phyloP scores from a whole-genome alignment of 768 basidiomycete genomes.

The Trametes maxima region DNA sequence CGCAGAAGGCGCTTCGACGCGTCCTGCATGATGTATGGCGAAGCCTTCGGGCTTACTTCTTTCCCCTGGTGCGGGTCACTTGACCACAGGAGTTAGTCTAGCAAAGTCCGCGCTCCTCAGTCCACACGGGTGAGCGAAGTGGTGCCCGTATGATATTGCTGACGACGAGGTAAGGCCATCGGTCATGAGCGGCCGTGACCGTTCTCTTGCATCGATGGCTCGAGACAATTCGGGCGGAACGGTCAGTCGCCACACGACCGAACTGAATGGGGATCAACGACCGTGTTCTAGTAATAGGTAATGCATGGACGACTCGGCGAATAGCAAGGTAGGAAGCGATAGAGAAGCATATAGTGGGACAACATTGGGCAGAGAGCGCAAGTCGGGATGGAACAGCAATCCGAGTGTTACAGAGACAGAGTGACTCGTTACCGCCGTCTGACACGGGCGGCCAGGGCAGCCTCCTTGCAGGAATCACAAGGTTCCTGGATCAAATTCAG shows the following conservation, averaged over 20 bases:
- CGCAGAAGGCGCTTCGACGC: slow-evolving; percentile 4
- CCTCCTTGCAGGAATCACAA: slow-evolving; percentile 56
- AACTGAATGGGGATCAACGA: neutral
- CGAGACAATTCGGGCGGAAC: neutral
- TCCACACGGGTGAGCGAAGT: neutral
- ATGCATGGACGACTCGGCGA: neutral
- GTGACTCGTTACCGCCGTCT: slow-evolving; percentile 31
- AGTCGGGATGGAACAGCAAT: neutral
- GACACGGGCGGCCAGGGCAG: slow-evolving; percentile 21
- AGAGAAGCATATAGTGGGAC: neutral
- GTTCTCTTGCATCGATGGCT: slow-evolving; percentile 1
- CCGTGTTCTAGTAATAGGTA: neutral
- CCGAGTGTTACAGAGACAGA: neutral
- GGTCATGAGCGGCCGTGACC: slow-evolving; percentile 1
- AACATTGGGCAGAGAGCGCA: neutral
- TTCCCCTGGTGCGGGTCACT: slow-evolving; percentile 15
- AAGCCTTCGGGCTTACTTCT: slow-evolving; percentile 1
- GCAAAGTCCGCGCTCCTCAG: slow-evolving; percentile 13
- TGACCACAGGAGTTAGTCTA: slow-evolving; percentile 16
- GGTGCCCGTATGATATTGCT: neutral
- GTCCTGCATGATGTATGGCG: slow-evolving; percentile 11
- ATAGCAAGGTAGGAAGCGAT: neutral
- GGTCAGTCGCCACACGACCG: neutral
- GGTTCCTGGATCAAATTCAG: slow-evolving; percentile 66
- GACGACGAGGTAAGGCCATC: neutral